A percentile compares a stretch with the other conserved stretches of the same genome.
Evolutionary conservation across 352 stramenopile species (phyloP).

Genomic region (Achlya hypogyna): DNA sequence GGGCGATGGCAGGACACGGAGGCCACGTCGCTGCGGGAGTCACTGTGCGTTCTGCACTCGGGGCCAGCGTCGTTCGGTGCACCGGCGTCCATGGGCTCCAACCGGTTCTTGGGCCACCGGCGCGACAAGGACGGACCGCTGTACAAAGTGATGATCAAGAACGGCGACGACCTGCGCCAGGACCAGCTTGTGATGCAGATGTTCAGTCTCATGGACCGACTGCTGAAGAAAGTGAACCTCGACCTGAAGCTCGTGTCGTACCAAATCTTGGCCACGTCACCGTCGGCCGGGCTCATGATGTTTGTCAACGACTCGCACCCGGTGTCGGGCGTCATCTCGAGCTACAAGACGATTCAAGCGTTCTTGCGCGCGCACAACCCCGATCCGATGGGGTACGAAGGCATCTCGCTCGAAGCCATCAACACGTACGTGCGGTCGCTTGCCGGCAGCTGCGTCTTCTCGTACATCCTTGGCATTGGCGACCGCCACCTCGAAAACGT

Average conservation of each 20-base stretch:
- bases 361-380: constrained; percentile 84
- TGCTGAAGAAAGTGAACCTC: constrained; percentile 98
- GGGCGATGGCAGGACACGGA: constrained; percentile 43
- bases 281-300: constrained; percentile 93
- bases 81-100: not conserved
- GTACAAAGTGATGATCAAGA: constrained; percentile 99
- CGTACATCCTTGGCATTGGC: constrained; percentile 98
- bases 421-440: constrained; percentile 97
- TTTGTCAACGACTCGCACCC: constrained; percentile 95
- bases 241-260: constrained; percentile 98
- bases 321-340: constrained; percentile 93
- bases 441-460: constrained; percentile 99
- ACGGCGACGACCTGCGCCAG: constrained; percentile 98
- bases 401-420: constrained; percentile 85
- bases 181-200: constrained; percentile 99
- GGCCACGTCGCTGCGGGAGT: constrained; percentile 42
- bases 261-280: constrained; percentile 76
- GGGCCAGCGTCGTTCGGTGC: not conserved
- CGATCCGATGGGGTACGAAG: constrained; percentile 75
- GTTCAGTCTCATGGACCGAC: constrained; percentile 98
- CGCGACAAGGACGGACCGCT: constrained; percentile 73
- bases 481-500: constrained; percentile 99
- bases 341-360: constrained; percentile 88
- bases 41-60: constrained; percentile 35
- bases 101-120: constrained; percentile 53